phyloP scores from a whole-genome alignment of 352 stramenopile species.

The Thalassiosira ordinaria region DNA sequence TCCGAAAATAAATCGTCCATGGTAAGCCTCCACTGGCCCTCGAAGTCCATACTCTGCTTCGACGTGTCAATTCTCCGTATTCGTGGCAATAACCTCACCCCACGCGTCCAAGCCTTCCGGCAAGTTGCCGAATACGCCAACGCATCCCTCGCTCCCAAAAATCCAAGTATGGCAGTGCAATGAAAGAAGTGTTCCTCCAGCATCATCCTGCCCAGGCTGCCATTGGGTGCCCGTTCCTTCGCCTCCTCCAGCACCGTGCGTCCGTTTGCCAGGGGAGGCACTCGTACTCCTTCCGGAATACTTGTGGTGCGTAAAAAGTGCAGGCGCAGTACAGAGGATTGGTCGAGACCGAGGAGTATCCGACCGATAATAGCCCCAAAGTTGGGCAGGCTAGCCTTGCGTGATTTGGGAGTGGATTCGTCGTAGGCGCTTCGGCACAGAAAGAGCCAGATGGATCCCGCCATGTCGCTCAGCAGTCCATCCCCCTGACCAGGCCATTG shows the following conservation, averaged over 20 bases:
- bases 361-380: constrained; percentile 39
- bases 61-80: no score
- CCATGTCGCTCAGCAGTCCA: constrained; percentile 30
- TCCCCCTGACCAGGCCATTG: not conserved
- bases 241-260: constrained; percentile 50
- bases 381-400: constrained; percentile 21
- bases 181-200: constrained; percentile 50
- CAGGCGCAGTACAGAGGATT: constrained; percentile 23
- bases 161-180: constrained; percentile 27
- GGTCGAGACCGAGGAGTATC: constrained; percentile 41
- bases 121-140: constrained; percentile 50
- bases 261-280: constrained; percentile 36
- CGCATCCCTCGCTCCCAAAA: constrained; percentile 41
- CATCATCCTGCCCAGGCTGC: constrained; percentile 30
- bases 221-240: constrained; percentile 28
- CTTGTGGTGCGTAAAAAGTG: constrained; percentile 33
- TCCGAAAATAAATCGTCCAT: constrained; percentile 6
- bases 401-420: no score
- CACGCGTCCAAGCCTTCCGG: constrained; percentile 22
- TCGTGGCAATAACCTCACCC: constrained; percentile 40
- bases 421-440: no score
- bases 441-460: constrained; percentile 45
- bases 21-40: not conserved
- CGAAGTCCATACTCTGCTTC: no score
- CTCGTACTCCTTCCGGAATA: constrained; percentile 28